Evolutionary conservation across 192 early-diverging fungal species (phyloP), one percentile per base, ranked within the genome.

Genomic region (Coemansia sp.): DNA sequence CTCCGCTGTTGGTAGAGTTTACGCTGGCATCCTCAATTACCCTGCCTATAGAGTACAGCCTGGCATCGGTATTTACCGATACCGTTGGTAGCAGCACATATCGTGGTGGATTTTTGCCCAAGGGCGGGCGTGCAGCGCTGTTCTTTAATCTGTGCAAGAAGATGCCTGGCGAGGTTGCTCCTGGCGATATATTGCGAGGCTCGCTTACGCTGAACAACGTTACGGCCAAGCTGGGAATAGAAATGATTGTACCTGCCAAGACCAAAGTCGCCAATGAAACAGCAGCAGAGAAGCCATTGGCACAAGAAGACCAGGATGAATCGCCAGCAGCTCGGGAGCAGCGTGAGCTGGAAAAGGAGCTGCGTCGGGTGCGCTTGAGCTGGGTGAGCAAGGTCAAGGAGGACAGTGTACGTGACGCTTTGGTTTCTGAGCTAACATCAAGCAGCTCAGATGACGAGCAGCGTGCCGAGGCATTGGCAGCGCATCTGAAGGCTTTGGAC

Each of bases 181-280:
- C 86, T 6, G 92, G 92, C 5, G 95, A 97, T 68, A 52, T 89
- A 40, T 76, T 97, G 23, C 56, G 83, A 15, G 95, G 93, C 0
- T 80, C 82, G 31, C 65, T 93, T 36, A 52, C 72, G 12, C 80
- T 89, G 39, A 57, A 55, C 65, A 76, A 35, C 12, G 38, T 28
- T 11, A 65, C 56, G 13, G 72, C 47, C 36, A 66, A 44, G 57
- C 48, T 72, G 33, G 78, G n/a, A 65, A 70, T 72, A 58, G 81
- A 53, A 74, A 80, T 42, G 65, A 78, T 68, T 63, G 72, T 66
- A 44, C 65, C 68, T 6, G 23, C 59, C 9, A 66, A 70, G 51
- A 13, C 87, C 83, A 37, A 55, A 79, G 5, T 77, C 84, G 42
- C 71, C 20, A n/a, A 53, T 12, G 13, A 23, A 18, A 67, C 36